Evolutionary conservation across 345 rosid species (phyloP).

Genomic region (Cardamine resedifolia): DNA sequence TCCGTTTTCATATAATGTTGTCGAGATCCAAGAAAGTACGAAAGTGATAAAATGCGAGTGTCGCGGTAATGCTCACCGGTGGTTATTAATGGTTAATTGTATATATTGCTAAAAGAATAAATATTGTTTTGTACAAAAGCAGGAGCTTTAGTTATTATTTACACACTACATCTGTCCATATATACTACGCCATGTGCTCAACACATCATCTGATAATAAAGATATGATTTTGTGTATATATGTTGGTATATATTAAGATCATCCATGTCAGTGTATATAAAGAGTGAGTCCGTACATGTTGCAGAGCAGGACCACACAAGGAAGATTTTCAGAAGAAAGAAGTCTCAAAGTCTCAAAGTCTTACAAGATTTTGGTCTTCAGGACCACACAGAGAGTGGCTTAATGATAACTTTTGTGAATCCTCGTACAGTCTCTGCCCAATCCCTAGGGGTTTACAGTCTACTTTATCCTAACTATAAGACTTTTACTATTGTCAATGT

Average conservation of each 20-base stretch:
- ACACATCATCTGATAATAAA: not conserved
- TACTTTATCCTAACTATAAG: conserved; percentile 11
- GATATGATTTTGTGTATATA: not conserved
- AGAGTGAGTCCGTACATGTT: conserved; percentile 29
- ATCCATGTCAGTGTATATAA: not conserved
- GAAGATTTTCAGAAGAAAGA: conserved; percentile 15
- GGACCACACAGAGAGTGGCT: conserved; percentile 35
- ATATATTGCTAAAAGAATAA: not conserved
- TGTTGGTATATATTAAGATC: conserved; percentile 1
- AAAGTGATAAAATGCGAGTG: not conserved
- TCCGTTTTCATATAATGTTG: not conserved
- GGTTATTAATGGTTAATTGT: not conserved
- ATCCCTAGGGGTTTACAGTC: conserved; percentile 30
- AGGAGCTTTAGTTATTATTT: not conserved
- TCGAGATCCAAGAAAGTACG: not conserved
- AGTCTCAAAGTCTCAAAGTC: conserved; percentile 16
- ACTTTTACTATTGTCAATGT: conserved; percentile 26
- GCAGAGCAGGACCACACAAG: conserved; percentile 33
- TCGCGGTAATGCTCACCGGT: not conserved
- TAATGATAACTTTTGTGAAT: conserved; percentile 10
- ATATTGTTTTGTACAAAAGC: not conserved
- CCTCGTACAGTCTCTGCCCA: conserved; percentile 34
- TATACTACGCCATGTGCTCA: not conserved
- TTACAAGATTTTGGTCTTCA: conserved; percentile 26
- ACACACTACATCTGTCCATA: not conserved